Conservation (phyloP, 2,329 filamentous ascomycete genomes). For the Cadophora sp. region DNA sequence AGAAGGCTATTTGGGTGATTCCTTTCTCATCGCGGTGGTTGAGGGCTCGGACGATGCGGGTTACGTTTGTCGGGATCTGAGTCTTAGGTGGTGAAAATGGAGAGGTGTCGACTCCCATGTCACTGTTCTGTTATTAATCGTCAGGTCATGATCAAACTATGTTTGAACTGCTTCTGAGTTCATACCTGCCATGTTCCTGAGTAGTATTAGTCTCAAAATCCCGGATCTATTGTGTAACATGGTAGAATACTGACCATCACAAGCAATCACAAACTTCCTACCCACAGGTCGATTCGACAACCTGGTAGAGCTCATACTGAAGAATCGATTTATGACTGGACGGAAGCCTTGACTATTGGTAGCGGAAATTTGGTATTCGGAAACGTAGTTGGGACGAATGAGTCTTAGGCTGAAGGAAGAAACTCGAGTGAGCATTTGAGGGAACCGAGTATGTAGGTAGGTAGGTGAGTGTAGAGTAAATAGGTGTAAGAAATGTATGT, state of each 20-base stretch:
- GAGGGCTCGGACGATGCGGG: constrained; percentile 63
- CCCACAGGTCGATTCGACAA: constrained; percentile 25
- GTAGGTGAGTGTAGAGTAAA: background rate
- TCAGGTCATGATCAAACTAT: background rate
- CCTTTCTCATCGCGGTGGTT: constrained; percentile 57
- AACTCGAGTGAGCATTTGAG: constrained; percentile 19
- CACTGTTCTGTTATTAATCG: constrained; percentile 28
- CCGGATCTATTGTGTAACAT: background rate
- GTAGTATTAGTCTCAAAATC: background rate
- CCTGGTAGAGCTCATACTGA: constrained; percentile 23
- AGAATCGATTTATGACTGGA: constrained; percentile 9
- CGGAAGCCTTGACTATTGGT: background rate
- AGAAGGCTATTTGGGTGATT: constrained; percentile 62
- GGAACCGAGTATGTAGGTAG: background rate
- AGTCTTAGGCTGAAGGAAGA: constrained; percentile 13
- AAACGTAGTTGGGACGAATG: constrained; percentile 4
- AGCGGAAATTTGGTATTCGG: background rate
- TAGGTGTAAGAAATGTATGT: background rate
- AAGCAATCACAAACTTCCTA: constrained; percentile 36
- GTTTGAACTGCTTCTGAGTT: background rate
- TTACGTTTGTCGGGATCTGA: constrained; percentile 61
- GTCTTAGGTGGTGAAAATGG: constrained; percentile 23
- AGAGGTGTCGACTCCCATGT: constrained; percentile 30
- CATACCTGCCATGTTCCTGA: constrained; percentile 38
- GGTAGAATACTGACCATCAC: constrained; percentile 34